phyloP scores from a whole-genome alignment of 202 grass and related monocot species.

The Cymbopogon flexuosus region DNA sequence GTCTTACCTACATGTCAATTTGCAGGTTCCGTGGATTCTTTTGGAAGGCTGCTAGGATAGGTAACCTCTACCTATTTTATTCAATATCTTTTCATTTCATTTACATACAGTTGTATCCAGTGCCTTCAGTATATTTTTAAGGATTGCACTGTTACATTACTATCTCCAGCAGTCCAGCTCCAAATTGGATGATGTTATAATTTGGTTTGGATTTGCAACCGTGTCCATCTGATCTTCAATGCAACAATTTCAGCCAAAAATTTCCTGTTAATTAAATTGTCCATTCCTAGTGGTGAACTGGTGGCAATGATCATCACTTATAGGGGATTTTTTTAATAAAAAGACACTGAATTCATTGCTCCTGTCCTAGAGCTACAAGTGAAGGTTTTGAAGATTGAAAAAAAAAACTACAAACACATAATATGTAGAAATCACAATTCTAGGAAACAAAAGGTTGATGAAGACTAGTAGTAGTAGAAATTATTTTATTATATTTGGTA shows the following conservation, averaged over 20 bases:
- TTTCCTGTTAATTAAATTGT: not conserved
- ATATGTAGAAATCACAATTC: not conserved
- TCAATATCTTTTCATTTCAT: not conserved
- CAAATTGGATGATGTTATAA: not conserved
- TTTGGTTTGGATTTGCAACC: not conserved
- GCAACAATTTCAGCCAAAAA: not conserved
- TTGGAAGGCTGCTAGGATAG: slow-evolving; percentile 82
- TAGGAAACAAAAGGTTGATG: not conserved
- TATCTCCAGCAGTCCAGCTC: not conserved
- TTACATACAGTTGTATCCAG: not conserved
- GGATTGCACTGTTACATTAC: not conserved
- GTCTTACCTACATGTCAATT: slow-evolving; percentile 12
- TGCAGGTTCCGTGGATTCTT: slow-evolving; percentile 74
- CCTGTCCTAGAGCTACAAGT: not conserved
- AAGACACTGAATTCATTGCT: not conserved
- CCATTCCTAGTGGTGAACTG: not conserved
- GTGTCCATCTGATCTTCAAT: not conserved
- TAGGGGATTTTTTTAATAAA: not conserved
- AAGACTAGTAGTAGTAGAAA: not conserved
- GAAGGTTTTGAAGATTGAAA: not conserved
- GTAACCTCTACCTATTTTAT: slow-evolving; percentile 8
- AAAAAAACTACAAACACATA: not conserved
- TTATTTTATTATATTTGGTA: not conserved
- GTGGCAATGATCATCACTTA: not conserved
- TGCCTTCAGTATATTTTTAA: not conserved